These are phyloP conservation scores for Epichloe coenophiala DNA, from an alignment of 2,329 filamentous ascomycete species.

Conservation along the genomic window DNA sequence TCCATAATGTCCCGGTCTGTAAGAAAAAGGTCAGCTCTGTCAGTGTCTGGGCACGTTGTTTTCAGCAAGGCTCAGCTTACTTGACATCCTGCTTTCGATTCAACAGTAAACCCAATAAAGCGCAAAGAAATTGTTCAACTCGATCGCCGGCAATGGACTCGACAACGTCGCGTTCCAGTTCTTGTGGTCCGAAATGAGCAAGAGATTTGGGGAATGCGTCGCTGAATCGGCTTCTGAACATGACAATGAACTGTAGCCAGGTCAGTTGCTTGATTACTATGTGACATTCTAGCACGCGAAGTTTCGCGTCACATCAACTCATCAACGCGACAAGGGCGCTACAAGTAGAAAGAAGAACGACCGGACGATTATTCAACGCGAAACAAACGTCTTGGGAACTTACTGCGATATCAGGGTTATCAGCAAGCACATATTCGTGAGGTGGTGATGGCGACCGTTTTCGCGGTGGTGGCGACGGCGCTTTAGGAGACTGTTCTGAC, in stretches of 20 bases:
- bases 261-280: conserved; percentile 2
- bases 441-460: conserved; percentile 80
- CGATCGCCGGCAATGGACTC: conserved; percentile 69
- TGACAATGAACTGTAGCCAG: conserved; percentile 74
- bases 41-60: not conserved
- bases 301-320: conserved; percentile 35
- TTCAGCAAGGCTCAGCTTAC: conserved; percentile 40
- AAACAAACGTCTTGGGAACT: conserved; percentile 29
- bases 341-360: not conserved
- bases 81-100: conserved; percentile 99
- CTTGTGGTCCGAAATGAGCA: conserved; percentile 84
- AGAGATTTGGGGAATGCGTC: conserved; percentile 81
- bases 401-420: conserved; percentile 87
- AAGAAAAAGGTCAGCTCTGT: not conserved
- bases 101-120: conserved; percentile 71
- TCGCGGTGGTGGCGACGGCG: conserved; percentile 51
- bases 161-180: conserved; percentile 76
- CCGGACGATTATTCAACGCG: not conserved
- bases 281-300: conserved; percentile 30
- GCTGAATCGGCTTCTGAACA: conserved; percentile 89
- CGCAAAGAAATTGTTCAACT: conserved; percentile 79
- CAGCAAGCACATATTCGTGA: conserved; percentile 79
- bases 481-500: conserved; percentile 37
- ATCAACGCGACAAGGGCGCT: conserved; percentile 3
- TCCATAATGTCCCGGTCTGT: conserved; percentile 79